Base-by-base conservation (phyloP, 495 filamentous ascomycete genomes). In the Penicillium mononematosum region DNA sequence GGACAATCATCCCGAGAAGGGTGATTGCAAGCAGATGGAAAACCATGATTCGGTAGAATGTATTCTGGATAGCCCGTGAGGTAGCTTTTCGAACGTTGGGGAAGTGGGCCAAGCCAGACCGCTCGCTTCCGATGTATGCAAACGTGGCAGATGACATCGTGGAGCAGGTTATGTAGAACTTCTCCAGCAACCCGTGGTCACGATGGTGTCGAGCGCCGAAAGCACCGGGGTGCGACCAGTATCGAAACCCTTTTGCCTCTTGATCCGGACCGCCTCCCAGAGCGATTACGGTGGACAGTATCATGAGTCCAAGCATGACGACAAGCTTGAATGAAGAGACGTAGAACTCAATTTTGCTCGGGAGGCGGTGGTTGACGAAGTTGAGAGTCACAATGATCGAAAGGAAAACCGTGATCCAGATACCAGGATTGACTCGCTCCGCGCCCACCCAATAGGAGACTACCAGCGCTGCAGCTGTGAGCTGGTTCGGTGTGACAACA, bases 81-180 rank as follows among this genome's bases (percentile, higher is more conserved):
- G 92, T 87, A 14, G 83, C 83, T 63, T 83, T 83, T 50, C 82
- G 77, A 0, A 91, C 88, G 68, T 90, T 88, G 11, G 78, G 78
- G 22, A 87, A 84, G 71, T 93, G 89, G 8, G 80, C 72, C 20
- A 86, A 77, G 50, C 84, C 91, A 50, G 94, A 84, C 25, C 92
- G 78, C 73, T 96, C 92, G 14, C 90, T 92, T 38, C 90, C 89
- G 38, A 91, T 76, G 61, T 90, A 93, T 24, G 90, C 88, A 57
- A 93, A 92, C 3, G 85, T 88, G 7, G 89, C 88, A 50, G 84
- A 86, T 50, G 90, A 84, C 50, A 92, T 75, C 11, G 86, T 85
- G 14, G 83, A 81, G 80, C 88, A 93, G n/a, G 91, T 76, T 14
- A 82, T 56, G 27, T 90, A 75, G 67, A 92, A 88, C 11, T 82